phyloP scores from a whole-genome alignment of 1,139 yeast species.

The Magnusiomyces paraingens region DNA sequence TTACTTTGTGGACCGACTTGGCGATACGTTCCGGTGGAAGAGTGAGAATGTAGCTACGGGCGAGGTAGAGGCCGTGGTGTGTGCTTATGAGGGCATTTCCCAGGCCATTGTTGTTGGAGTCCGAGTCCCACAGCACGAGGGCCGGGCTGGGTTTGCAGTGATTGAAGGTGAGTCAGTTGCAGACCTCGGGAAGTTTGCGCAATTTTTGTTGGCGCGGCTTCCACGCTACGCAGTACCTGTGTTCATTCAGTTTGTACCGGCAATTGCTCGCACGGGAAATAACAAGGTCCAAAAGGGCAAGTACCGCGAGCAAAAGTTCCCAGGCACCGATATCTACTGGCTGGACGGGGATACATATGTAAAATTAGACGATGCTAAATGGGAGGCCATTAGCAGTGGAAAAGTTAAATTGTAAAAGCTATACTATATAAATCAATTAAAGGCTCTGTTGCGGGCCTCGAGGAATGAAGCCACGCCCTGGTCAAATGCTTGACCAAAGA shows the following conservation, averaged over 20 bases:
- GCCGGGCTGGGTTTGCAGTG: conserved; percentile 89
- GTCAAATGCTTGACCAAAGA: conserved; percentile 79
- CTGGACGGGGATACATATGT: conserved; percentile 51
- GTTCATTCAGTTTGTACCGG: conserved; percentile 61
- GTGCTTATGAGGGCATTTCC: conserved; percentile 39
- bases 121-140: conserved; percentile 80
- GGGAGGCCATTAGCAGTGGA: conserved; percentile 39
- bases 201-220: conserved; percentile 42
- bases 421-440: conserved; percentile 3
- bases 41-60: conserved; percentile 93
- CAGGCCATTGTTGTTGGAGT: conserved; percentile 89
- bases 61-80: conserved; percentile 79
- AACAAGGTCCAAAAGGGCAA: conserved; percentile 79
- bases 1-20: conserved; percentile 87
- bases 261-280: conserved; percentile 67
- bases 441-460: conserved; percentile 11
- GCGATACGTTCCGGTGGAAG: conserved; percentile 97
- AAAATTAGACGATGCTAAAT: conserved; percentile 50
- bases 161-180: conserved; percentile 35
- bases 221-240: conserved; percentile 90
- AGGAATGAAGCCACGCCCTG: conserved; percentile 42
- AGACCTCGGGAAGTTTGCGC: conserved; percentile 33
- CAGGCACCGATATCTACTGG: conserved; percentile 69
- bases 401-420: conserved; percentile 23
- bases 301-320: conserved; percentile 71